Evolutionary conservation across 2,329 filamentous ascomycete genomes (phyloP), one percentile per base, ranked within the genome.

Genomic region (Penicillium paneum): DNA sequence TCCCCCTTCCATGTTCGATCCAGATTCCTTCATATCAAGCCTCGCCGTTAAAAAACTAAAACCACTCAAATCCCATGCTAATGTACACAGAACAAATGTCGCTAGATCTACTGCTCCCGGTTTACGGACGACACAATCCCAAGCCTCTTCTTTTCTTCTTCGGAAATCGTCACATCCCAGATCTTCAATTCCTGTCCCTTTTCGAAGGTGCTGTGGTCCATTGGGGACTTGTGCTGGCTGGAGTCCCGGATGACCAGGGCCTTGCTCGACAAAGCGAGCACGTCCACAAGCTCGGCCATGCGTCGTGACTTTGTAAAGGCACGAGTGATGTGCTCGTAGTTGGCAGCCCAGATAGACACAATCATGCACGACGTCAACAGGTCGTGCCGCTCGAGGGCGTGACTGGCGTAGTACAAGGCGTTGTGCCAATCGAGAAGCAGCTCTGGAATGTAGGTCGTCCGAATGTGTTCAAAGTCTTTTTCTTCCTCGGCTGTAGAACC

Each of bases 351-450:
- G 2, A 86, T 85, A 1, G 91, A 87, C 15, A 99, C 78, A 55
- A 96, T 90, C 89, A 99, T 93, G 65, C 87, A 89, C 67, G 93
- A 86, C 26, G 94, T 81, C 17, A 96, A 79, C 61, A 88, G 83
- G 55, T 93, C 89, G 40, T 91, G 55, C n/a, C 58, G 85, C 42
- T 85, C 87, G 40, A 95, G 77, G 45, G 84, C 81, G 43, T 85
- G 86, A 3, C 90, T 91, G 0, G 89, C 88, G 67, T 88, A 89
- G 69, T 95, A 89, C 46, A 97, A 78, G 1, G 89, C 86, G 64
- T 83, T 87, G 68, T 94, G 84, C 70, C 94, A 97, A 3, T 89
- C 90, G 46, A 99, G 81, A 39, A 96, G 79, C 17, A 90, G 83
- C 70, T 97, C 91, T 2, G 94, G 92, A 3, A 99, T 80, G 72